Percentiles rank a stretch among this genome's conserved stretches.
phyloP scores from a whole-genome alignment of 2,329 filamentous ascomycete species.

The Botrytis porri region DNA sequence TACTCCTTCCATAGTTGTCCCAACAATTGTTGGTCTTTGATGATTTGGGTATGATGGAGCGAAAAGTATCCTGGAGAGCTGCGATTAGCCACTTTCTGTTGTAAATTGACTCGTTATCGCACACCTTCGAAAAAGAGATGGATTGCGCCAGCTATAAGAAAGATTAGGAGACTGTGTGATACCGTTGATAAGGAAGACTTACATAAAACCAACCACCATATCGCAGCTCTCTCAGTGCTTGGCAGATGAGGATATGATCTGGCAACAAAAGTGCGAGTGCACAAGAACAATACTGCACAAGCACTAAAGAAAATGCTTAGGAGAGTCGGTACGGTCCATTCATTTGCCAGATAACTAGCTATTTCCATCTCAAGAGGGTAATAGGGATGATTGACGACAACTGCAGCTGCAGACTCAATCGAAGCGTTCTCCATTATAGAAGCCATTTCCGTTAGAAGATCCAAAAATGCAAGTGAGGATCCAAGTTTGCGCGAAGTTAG shows the following conservation, averaged over 20 bases:
- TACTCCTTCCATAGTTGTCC: slow-evolving; percentile 59
- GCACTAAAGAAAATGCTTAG: slow-evolving; percentile 57
- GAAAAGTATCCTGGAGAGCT: slow-evolving; percentile 45
- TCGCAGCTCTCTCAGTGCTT: slow-evolving; percentile 53
- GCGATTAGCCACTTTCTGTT: neutral
- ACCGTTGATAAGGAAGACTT: slow-evolving; percentile 38
- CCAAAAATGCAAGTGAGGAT: neutral
- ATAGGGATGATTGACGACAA: slow-evolving; percentile 57
- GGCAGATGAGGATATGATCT: slow-evolving; percentile 51
- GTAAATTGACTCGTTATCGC: neutral
- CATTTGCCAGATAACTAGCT: slow-evolving; percentile 63
- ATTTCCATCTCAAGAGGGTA: slow-evolving; percentile 65
- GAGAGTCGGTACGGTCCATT: slow-evolving; percentile 56
- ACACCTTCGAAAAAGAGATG: slow-evolving; percentile 40
- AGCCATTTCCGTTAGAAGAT: slow-evolving; percentile 21
- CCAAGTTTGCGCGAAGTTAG: neutral
- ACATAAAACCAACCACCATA: slow-evolving; percentile 76
- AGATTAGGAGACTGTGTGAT: neutral
- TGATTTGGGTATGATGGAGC: slow-evolving; percentile 44
- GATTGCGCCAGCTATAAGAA: slow-evolving; percentile 32
- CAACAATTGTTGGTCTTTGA: slow-evolving; percentile 44
- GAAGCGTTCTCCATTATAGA: slow-evolving; percentile 28
- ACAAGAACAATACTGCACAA: slow-evolving; percentile 54
- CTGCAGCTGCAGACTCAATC: slow-evolving; percentile 20
- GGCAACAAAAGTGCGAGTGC: slow-evolving; percentile 54